A percentile compares a stretch with the other conserved stretches of the same genome.
Evolutionary conservation across 345 rosid genomes (phyloP).

Genomic region (Garcia nutans): DNA sequence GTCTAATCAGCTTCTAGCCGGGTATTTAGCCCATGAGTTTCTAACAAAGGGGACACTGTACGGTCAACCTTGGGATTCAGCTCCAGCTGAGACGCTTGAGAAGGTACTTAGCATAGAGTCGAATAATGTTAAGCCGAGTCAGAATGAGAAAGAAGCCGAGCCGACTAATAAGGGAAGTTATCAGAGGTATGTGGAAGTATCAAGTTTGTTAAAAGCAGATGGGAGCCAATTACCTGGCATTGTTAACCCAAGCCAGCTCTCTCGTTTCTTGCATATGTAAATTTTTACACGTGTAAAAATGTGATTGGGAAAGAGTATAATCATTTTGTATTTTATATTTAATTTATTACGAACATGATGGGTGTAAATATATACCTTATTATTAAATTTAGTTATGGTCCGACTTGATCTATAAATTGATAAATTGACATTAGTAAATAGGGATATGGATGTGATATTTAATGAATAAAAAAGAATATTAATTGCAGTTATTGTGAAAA

Average conservation of each 20-base stretch:
- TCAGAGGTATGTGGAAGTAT: conserved; percentile 59
- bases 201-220: conserved; percentile 54
- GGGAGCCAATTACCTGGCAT: conserved; percentile 69
- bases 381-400: no score
- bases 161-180: conserved; percentile 25
- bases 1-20: conserved; percentile 70
- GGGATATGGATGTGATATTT: no score
- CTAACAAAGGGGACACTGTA: conserved; percentile 69
- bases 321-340: no score
- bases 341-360: no score
- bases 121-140: background rate
- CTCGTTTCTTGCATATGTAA: conserved; percentile 56
- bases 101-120: conserved; percentile 12
- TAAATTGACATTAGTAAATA: no score
- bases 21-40: conserved; percentile 80
- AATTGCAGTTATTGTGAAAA: no score
- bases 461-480: no score
- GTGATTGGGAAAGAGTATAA: conserved; percentile 27
- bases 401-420: no score
- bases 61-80: conserved; percentile 54
- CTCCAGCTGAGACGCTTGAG: conserved; percentile 32
- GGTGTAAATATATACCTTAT: no score
- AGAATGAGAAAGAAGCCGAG: background rate
- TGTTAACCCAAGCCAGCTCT: conserved; percentile 81
- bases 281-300: conserved; percentile 34